Percentiles rank a stretch among this genome's conserved stretches.
Evolutionary conservation across 1,284 basidiomycete genomes (phyloP).

Genomic region (Marasmius fiardii): DNA sequence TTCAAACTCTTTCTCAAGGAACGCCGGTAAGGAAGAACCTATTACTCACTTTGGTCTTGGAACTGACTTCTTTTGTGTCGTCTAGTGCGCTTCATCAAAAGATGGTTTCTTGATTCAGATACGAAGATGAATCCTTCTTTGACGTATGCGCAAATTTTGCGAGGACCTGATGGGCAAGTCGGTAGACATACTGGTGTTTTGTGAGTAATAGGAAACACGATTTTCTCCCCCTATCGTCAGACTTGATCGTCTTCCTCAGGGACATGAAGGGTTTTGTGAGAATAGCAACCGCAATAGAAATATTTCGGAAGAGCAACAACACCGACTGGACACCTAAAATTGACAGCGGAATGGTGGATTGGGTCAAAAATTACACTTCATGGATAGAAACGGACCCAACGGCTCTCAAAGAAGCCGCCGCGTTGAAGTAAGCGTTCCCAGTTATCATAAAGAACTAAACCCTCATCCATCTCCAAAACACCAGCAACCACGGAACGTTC

Average conservation of each 20-base stretch:
- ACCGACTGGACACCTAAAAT: constrained; percentile 54
- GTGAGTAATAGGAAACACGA: constrained; percentile 22
- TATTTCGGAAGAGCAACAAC: constrained; percentile 47
- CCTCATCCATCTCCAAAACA: background rate
- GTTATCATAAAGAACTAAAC: too few species aligned
- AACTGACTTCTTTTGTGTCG: constrained; percentile 5
- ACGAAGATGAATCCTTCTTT: constrained; percentile 69
- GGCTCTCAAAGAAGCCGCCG: constrained; percentile 43
- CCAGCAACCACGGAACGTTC: constrained; percentile 60
- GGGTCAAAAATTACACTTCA: constrained; percentile 45
- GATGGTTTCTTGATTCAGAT: constrained; percentile 55
- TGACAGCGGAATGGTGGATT: constrained; percentile 46
- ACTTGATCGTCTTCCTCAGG: constrained; percentile 23
- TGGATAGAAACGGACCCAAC: constrained; percentile 56
- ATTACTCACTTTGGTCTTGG: background rate
- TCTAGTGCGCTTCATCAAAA: constrained; percentile 43
- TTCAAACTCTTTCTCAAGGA: constrained; percentile 26
- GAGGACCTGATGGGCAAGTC: constrained; percentile 53
- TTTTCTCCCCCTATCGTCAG: background rate
- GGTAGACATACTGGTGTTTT: constrained; percentile 62
- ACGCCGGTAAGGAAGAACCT: constrained; percentile 27
- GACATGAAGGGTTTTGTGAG: constrained; percentile 63
- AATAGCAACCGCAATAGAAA: constrained; percentile 52
- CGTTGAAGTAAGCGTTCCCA: constrained; percentile 58
- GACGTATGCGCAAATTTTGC: constrained; percentile 60